phyloP scores from a whole-genome alignment of 345 rosid genomes.

The Cardamine chenopodiifolia region DNA sequence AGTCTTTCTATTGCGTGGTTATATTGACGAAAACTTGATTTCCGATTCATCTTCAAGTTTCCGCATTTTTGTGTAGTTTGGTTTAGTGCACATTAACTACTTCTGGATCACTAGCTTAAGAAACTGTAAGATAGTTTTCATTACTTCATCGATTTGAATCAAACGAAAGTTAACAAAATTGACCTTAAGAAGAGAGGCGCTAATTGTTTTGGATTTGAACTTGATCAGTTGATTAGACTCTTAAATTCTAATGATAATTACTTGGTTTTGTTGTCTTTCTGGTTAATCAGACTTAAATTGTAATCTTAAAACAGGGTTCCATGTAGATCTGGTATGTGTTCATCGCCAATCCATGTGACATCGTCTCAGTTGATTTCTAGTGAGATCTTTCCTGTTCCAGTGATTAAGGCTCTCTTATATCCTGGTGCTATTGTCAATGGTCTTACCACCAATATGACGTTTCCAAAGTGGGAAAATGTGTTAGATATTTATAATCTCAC shows the following conservation, averaged over 20 bases:
- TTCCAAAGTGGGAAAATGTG: slow-evolving; percentile 78
- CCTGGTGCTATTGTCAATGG: slow-evolving; percentile 80
- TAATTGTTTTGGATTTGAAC: background rate
- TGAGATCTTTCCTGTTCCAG: slow-evolving; percentile 85
- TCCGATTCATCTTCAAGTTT: slow-evolving; percentile 9
- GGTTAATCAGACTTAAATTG: slow-evolving; percentile 8
- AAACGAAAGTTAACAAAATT: background rate
- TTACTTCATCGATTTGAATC: background rate
- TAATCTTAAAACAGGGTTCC: slow-evolving; percentile 57
- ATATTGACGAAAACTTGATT: background rate
- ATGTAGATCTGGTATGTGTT: slow-evolving; percentile 93
- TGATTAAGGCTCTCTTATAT: slow-evolving; percentile 73
- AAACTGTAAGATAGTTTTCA: slow-evolving; percentile 3
- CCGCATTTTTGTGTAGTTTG: background rate
- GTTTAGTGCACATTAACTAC: background rate
- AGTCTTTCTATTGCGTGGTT: background rate
- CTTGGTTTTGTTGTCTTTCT: background rate
- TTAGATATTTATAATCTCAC: slow-evolving; percentile 73
- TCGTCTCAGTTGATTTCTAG: slow-evolving; percentile 94
- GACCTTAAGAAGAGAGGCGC: background rate
- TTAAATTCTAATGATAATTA: background rate
- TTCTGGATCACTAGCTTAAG: slow-evolving; percentile 22
- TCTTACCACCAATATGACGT: slow-evolving; percentile 56
- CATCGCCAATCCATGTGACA: slow-evolving; percentile 84
- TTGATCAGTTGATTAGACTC: slow-evolving; percentile 20